Evolutionary conservation across 306 rosid genomes (phyloP).

Genomic region (Coriaria nepalensis): DNA sequence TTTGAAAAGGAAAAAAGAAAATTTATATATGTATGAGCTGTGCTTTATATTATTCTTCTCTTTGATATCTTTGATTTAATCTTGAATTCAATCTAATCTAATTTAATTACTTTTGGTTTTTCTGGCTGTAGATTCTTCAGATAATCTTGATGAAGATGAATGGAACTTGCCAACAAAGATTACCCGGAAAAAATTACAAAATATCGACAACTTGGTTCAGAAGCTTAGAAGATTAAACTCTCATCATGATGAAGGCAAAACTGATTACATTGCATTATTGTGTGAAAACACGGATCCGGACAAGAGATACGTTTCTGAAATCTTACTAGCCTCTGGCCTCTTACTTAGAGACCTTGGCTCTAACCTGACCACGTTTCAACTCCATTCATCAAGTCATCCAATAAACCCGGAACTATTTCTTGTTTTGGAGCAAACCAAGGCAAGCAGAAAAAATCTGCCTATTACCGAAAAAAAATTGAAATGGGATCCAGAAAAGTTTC

Average conservation of each 20-base stretch:
- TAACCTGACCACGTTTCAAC: conserved; percentile 55
- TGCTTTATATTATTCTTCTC: too few species aligned
- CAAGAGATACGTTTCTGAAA: conserved; percentile 81
- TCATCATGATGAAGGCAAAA: conserved; percentile 67
- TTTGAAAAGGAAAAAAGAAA: too few species aligned
- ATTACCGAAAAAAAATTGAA: conserved; percentile 36
- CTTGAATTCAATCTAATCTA: conserved; percentile 1
- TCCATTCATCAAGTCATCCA: conserved; percentile 71
- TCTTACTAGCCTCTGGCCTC: conserved; percentile 81
- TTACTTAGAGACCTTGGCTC: conserved; percentile 72
- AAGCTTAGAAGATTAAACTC: conserved; percentile 81
- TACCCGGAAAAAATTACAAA: conserved; percentile 65
- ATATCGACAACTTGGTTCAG: conserved; percentile 77
- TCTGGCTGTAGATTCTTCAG: conserved; percentile 25
- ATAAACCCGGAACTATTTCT: conserved; percentile 84
- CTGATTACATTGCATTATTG: conserved; percentile 78
- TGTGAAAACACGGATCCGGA: conserved; percentile 82
- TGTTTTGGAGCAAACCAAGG: conserved; percentile 89
- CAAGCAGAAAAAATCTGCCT: conserved; percentile 39
- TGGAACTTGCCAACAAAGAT: conserved; percentile 44
- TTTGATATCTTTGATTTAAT: too few species aligned
- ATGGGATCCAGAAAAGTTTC: conserved; percentile 35
- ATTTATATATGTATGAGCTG: too few species aligned
- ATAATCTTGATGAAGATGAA: conserved; percentile 29
- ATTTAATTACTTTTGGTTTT: conserved; percentile 27